These are phyloP conservation scores for Curvularia eragrostidis DNA, from an alignment of 2,329 filamentous ascomycete genomes.

Conservation along the genomic window DNA sequence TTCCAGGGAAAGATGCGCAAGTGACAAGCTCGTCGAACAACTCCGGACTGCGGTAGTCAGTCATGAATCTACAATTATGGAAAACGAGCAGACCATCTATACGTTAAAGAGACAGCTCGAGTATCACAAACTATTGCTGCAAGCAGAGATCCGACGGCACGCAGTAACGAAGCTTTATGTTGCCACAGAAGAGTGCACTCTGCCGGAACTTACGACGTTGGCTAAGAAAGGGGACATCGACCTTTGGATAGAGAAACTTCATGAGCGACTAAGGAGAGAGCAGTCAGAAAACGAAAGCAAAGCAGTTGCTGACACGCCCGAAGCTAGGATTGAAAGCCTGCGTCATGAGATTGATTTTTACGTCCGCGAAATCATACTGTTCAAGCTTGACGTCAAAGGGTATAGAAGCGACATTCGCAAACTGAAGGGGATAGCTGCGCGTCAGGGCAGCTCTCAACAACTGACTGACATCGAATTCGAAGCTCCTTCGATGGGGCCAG, in stretches of 20 bases:
- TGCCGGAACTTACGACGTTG: slow-evolving; percentile 39
- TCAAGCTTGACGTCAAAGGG: slow-evolving; percentile 57
- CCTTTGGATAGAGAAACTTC: slow-evolving; percentile 44
- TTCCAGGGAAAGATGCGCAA: slow-evolving; percentile 33
- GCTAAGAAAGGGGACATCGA: slow-evolving; percentile 46
- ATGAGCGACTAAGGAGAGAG: slow-evolving; percentile 41
- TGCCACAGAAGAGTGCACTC: slow-evolving; percentile 30
- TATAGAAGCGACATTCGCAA: slow-evolving; percentile 53
- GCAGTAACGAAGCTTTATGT: slow-evolving; percentile 36
- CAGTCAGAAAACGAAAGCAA: slow-evolving; percentile 16
- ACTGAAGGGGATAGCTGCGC: slow-evolving; percentile 36
- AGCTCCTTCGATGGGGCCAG: slow-evolving; percentile 33
- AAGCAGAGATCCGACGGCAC: slow-evolving; percentile 51
- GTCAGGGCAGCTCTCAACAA: slow-evolving; percentile 32
- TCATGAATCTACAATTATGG: slow-evolving; percentile 40
- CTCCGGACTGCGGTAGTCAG: slow-evolving; percentile 39
- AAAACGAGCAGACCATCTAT: slow-evolving; percentile 41
- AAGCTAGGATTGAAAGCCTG: slow-evolving; percentile 38
- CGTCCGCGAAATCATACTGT: slow-evolving; percentile 57
- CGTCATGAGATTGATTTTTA: slow-evolving; percentile 53
- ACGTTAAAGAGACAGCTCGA: slow-evolving; percentile 48
- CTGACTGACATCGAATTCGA: slow-evolving; percentile 39
- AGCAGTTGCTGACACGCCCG: slow-evolving; percentile 10
- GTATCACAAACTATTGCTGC: slow-evolving; percentile 49
- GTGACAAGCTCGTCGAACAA: slow-evolving; percentile 40